Conservation (phyloP, 495 filamentous ascomycete genomes). For the Trichoderma virens region DNA sequence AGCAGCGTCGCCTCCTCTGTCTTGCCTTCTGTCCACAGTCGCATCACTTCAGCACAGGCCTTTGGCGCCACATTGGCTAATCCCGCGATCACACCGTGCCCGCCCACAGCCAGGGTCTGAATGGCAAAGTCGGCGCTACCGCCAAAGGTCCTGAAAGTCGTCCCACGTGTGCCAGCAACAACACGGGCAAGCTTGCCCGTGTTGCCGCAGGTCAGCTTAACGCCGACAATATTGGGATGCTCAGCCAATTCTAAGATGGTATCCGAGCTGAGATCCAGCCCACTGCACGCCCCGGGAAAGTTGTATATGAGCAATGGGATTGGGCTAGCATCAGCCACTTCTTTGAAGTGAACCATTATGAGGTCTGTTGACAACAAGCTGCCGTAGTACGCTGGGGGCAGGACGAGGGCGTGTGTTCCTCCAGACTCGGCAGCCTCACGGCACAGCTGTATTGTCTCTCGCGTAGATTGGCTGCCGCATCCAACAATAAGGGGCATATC, state of each 20-base stretch:
- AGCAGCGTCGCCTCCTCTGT: slow-evolving; percentile 60
- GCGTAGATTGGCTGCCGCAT: slow-evolving; percentile 74
- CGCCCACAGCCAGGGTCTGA: slow-evolving; percentile 68
- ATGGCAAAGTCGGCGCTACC: slow-evolving; percentile 81
- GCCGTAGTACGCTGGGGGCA: slow-evolving; percentile 83
- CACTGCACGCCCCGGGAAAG: slow-evolving; percentile 75
- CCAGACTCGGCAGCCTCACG: slow-evolving; percentile 66
- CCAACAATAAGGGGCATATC: slow-evolving; percentile 76
- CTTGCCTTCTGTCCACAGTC: slow-evolving; percentile 60
- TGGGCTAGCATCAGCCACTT: slow-evolving; percentile 60
- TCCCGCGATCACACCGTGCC: slow-evolving; percentile 71
- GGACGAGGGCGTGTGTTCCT: slow-evolving; percentile 75
- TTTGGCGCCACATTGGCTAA: slow-evolving; percentile 72
- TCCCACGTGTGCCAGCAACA: slow-evolving; percentile 46
- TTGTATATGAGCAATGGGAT: slow-evolving; percentile 78
- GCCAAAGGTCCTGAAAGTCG: slow-evolving; percentile 67
- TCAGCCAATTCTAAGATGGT: slow-evolving; percentile 64
- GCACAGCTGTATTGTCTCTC: slow-evolving; percentile 76
- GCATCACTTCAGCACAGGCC: slow-evolving; percentile 62
- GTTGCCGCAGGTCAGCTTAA: slow-evolving; percentile 84
- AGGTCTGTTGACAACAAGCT: slow-evolving; percentile 59
- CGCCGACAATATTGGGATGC: slow-evolving; percentile 70
- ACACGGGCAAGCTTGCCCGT: slow-evolving; percentile 80
- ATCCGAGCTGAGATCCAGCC: slow-evolving; percentile 78
- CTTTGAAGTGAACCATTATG: slow-evolving; percentile 62